Evolutionary conservation across 305 asterid genomes (phyloP), one percentile per base, ranked within the genome.

Genomic region (Fraxinus dipetala): DNA sequence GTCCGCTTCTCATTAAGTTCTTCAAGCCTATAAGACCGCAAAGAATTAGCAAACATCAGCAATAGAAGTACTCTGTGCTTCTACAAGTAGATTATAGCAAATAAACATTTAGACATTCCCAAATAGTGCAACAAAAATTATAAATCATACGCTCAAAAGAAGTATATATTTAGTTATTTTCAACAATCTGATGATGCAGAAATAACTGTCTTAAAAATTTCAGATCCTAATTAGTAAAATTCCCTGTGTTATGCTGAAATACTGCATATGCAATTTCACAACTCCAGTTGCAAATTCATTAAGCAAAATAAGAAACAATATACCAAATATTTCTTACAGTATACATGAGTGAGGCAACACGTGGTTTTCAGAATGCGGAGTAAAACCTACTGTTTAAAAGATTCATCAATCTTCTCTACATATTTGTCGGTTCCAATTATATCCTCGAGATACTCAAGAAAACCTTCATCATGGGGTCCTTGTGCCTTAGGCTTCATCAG

Each of bases 401-500:
- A 90, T 81, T 94, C 99, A 45, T 96, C 98, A 84, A 96, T 96
- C 89, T 91, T 94, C 88, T 92, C 97, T 1, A 94, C 96, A 70
- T 94, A 96, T 91, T 93, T 94, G 91, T 91, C 86, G 61, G 98
- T 96, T 85, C 99, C 98, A 83, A 96, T 94, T 76, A 96, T 96
- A 86, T 94, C 99, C 91, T 96, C 98, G 7, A 96, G 93, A 89
- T 96, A 96, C 90, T 93, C 98, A 8, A 94, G 98, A 88, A 96
- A 96, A 70, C 98, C 98, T 87, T 96, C 98, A 86, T 96, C 98
- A 78, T 96, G 99, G 72, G 98, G 95, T 34, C 99, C 99, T 83
- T 96, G 99, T 84, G 97, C 97, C 88, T 91, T 93, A 70, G 99
- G 98, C 89, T 93, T 96, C 99, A 96, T 96, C 79, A 94, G 87